A percentile compares a stretch with the other conserved stretches of the same genome.
These are phyloP conservation scores for Amoebophrya sp. DNA, from an alignment of 169 alveolate species.

Conservation along the genomic window DNA sequence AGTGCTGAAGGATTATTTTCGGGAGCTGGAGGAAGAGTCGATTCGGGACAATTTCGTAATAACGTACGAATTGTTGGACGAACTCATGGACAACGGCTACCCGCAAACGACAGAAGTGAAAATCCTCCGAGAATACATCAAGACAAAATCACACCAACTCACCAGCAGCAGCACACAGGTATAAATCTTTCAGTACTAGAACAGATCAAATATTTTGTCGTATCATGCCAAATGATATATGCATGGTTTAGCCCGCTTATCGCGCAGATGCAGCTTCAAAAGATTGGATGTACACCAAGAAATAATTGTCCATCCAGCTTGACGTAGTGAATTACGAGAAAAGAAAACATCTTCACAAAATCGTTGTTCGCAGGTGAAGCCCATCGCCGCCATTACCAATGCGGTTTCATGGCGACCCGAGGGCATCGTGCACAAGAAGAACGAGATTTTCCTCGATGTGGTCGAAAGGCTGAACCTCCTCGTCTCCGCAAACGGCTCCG, in stretches of 20 bases:
- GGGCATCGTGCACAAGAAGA: slow-evolving; percentile 95
- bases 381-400: slow-evolving; percentile 88
- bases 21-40: slow-evolving; percentile 95
- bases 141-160: slow-evolving; percentile 81
- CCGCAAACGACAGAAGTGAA: slow-evolving; percentile 87
- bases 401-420: slow-evolving; percentile 87
- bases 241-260: too few relatives aligned
- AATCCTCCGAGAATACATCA: slow-evolving; percentile 85
- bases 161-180: slow-evolving; percentile 54
- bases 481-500: slow-evolving; percentile 73
- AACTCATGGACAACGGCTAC: slow-evolving; percentile 97
- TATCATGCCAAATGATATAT: too few relatives aligned
- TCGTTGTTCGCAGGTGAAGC: slow-evolving; percentile 60
- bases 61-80: slow-evolving; percentile 97
- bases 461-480: slow-evolving; percentile 90
- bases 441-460: slow-evolving; percentile 97
- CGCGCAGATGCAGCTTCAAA: too few relatives aligned
- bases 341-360: too few relatives aligned
- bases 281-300: too few relatives aligned
- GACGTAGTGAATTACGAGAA: too few relatives aligned
- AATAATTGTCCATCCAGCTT: too few relatives aligned
- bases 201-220: too few relatives aligned
- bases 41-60: slow-evolving; percentile 97
- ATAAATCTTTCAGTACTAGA: not conserved
- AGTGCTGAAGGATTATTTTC: slow-evolving; percentile 91